A percentile compares a stretch with the other conserved stretches of the same genome.
Conservation (phyloP, 2,329 filamentous ascomycete genomes). For the Xylaria arbuscula region DNA sequence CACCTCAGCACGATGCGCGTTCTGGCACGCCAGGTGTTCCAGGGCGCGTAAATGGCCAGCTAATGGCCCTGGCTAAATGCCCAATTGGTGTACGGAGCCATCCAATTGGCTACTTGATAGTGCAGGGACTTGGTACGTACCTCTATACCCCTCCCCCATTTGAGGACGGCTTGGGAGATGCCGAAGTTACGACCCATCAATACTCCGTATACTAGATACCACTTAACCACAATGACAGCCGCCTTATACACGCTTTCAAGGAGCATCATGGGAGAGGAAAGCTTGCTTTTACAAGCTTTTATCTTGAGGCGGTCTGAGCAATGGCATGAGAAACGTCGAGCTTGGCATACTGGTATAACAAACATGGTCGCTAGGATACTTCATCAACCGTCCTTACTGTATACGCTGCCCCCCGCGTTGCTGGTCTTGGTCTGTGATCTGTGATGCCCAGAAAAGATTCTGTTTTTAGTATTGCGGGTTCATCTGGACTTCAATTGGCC, state of each 20-base stretch:
- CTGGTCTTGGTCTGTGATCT: conserved; percentile 6
- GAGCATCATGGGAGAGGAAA: not conserved
- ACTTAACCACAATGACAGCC: not conserved
- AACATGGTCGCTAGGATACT: not conserved
- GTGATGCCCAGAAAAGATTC: conserved; percentile 17
- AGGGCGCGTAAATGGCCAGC: conserved; percentile 55
- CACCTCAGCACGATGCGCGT: conserved; percentile 46
- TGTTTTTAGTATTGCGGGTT: conserved; percentile 24
- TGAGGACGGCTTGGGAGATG: not conserved
- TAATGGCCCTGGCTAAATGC: conserved; percentile 23
- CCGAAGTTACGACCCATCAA: not conserved
- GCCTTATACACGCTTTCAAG: not conserved
- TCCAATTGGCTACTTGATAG: conserved; percentile 1
- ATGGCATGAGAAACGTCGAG: not conserved
- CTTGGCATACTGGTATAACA: not conserved
- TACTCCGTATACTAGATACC: not conserved
- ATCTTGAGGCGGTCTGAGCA: not conserved
- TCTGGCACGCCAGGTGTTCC: conserved; percentile 52
- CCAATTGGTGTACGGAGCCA: conserved; percentile 4
- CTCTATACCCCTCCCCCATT: conserved; percentile 3
- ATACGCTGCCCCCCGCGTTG: conserved; percentile 5
- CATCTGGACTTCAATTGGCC: conserved; percentile 35
- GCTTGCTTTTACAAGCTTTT: not conserved
- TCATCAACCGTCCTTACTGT: not conserved
- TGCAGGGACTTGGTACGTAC: not conserved